Evolutionary conservation across 1,284 basidiomycete species (phyloP).

Genomic region (Mycena sp.): DNA sequence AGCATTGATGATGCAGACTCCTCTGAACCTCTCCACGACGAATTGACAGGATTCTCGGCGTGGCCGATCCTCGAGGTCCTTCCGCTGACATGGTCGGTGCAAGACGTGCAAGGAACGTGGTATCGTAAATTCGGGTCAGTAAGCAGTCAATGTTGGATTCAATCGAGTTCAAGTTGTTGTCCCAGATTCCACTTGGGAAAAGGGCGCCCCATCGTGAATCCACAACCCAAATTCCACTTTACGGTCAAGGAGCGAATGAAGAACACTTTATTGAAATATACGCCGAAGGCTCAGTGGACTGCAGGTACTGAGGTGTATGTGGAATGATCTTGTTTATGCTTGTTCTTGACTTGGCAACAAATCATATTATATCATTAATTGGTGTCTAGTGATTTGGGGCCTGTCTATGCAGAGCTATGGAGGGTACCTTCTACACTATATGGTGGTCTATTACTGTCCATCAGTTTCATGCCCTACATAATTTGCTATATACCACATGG

Average conservation of each 20-base stretch:
- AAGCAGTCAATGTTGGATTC: neutral
- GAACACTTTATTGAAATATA: slow-evolving; percentile 54
- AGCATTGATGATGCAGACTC: slow-evolving; percentile 32
- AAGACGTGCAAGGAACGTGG: slow-evolving; percentile 47
- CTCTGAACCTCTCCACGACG: slow-evolving; percentile 46
- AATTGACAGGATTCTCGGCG: slow-evolving; percentile 37
- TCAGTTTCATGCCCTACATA: no score
- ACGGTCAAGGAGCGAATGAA: slow-evolving; percentile 62
- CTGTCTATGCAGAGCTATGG: no score
- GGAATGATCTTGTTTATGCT: no score
- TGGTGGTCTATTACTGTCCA: no score
- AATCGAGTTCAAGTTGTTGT: slow-evolving; percentile 1
- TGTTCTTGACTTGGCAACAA: no score
- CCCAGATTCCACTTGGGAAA: slow-evolving; percentile 54
- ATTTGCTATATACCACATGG: no score
- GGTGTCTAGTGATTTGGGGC: no score
- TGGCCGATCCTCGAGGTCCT: slow-evolving; percentile 59
- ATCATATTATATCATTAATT: no score
- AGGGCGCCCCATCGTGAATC: slow-evolving; percentile 54
- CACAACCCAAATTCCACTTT: slow-evolving; percentile 58
- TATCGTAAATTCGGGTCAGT: slow-evolving; percentile 34
- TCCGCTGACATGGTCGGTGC: slow-evolving; percentile 47
- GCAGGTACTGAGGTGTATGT: slow-evolving; percentile 59
- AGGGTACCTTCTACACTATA: no score
- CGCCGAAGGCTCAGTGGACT: slow-evolving; percentile 58